Evolutionary conservation across 257 asterid genomes (phyloP).

Genomic region (Ilex aquifolium): DNA sequence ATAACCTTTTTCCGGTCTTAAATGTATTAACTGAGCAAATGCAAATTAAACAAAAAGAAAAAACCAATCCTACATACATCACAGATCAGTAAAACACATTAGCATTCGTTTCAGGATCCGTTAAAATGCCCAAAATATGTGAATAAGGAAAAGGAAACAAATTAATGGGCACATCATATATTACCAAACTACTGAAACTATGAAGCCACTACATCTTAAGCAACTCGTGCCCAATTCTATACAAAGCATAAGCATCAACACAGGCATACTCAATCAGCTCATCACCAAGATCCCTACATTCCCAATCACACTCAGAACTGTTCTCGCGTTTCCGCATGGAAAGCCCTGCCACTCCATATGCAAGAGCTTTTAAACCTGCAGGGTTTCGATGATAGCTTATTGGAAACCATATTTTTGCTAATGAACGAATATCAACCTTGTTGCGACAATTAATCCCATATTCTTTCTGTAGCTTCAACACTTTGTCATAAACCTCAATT

Average conservation of each 20-base stretch:
- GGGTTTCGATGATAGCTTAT: slow-evolving; percentile 25
- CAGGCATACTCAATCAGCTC: slow-evolving; percentile 28
- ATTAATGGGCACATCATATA: too few relatives aligned
- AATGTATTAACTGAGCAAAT: too few relatives aligned
- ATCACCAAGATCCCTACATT: slow-evolving; percentile 17
- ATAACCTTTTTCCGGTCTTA: too few relatives aligned
- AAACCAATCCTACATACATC: too few relatives aligned
- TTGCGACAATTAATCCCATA: slow-evolving; percentile 10
- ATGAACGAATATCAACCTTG: slow-evolving; percentile 23
- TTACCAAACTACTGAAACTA: too few relatives aligned
- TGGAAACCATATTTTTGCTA: slow-evolving; percentile 28
- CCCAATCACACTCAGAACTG: slow-evolving; percentile 22
- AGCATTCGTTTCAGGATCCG: too few relatives aligned
- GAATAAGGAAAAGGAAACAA: too few relatives aligned
- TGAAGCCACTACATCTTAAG: not conserved
- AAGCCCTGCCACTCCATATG: slow-evolving; percentile 22
- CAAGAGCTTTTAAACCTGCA: slow-evolving; percentile 23
- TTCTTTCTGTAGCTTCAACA: slow-evolving; percentile 14
- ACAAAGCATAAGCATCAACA: slow-evolving; percentile 28
- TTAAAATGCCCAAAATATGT: too few relatives aligned
- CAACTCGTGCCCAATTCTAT: slow-evolving; percentile 27
- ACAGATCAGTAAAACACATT: too few relatives aligned
- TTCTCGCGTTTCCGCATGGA: slow-evolving; percentile 10
- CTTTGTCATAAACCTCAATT: slow-evolving; percentile 13
- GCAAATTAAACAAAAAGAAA: too few relatives aligned